phyloP scores from a whole-genome alignment of 768 basidiomycete species.

The Boletellus sp. region DNA sequence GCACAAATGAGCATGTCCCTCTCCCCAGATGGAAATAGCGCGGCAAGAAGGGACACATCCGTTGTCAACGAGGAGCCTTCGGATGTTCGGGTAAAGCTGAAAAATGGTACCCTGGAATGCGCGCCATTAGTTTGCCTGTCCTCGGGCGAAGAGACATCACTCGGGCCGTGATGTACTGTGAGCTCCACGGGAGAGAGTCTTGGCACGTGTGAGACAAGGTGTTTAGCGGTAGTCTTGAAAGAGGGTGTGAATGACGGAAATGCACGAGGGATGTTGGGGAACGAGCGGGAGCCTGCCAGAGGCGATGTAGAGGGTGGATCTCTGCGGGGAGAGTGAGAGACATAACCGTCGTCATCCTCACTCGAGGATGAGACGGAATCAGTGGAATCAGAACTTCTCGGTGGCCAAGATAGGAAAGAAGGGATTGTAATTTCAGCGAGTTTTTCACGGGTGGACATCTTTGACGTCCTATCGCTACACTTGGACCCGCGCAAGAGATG shows the following conservation, averaged over 20 bases:
- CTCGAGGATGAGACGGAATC: constrained; percentile 26
- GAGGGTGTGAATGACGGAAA: constrained; percentile 28
- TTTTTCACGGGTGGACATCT: constrained; percentile 7
- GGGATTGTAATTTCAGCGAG: constrained; percentile 15
- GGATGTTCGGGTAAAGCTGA: constrained; percentile 72
- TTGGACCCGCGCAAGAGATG: constrained; percentile 4
- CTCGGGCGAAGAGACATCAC: constrained; percentile 8
- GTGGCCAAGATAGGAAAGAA: constrained; percentile 20
- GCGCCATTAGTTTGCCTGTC: constrained; percentile 11
- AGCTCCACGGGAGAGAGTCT: constrained; percentile 29
- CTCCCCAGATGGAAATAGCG: constrained; percentile 67
- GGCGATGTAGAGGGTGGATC: constrained; percentile 35
- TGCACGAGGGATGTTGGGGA: constrained; percentile 37
- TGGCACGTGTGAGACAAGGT: constrained; percentile 33
- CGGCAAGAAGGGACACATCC: constrained; percentile 61
- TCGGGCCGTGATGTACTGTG: constrained; percentile 9
- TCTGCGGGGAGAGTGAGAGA: constrained; percentile 52
- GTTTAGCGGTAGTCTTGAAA: constrained; percentile 38
- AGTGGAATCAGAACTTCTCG: constrained; percentile 22
- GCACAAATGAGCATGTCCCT: constrained; percentile 73
- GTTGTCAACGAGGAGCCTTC: constrained; percentile 78
- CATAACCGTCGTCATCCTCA: constrained; percentile 51
- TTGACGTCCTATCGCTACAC: not conserved
- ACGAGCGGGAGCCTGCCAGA: constrained; percentile 40
- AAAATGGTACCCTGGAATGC: constrained; percentile 55